A percentile compares a stretch with the other conserved stretches of the same genome.
These are phyloP conservation scores for Trichoderma parareesei DNA, from an alignment of 495 filamentous ascomycete genomes.

Conservation along the genomic window DNA sequence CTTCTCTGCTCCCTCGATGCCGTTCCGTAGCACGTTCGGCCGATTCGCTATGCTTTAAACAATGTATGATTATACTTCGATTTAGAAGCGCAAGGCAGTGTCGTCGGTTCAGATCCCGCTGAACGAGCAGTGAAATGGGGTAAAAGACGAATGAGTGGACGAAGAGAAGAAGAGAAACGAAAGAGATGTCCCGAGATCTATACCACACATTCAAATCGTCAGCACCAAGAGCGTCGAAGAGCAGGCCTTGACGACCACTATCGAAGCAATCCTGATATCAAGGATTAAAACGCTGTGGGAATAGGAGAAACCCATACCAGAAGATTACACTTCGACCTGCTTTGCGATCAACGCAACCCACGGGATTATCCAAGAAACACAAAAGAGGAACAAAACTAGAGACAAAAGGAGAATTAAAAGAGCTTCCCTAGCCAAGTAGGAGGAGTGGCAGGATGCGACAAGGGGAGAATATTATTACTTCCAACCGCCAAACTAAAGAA, in stretches of 20 bases:
- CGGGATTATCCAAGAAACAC: conserved; percentile 11
- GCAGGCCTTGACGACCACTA: neutral
- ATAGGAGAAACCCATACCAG: conserved; percentile 21
- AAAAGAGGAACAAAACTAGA: conserved; percentile 12
- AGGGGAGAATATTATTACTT: neutral
- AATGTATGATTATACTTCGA: neutral
- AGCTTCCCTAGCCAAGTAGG: conserved; percentile 10
- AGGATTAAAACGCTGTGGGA: conserved; percentile 12
- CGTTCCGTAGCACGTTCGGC: neutral
- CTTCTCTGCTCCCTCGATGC: too few relatives aligned
- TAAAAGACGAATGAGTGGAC: conserved; percentile 23
- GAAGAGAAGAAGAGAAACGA: conserved; percentile 6
- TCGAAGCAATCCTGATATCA: neutral
- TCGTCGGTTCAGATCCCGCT: conserved; percentile 50
- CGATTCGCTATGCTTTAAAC: neutral
- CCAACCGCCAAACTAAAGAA: too few relatives aligned
- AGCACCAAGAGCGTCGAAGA: neutral
- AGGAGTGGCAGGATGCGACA: neutral
- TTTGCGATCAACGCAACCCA: conserved; percentile 9
- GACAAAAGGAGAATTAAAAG: neutral
- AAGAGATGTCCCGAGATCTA: neutral
- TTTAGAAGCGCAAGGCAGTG: conserved; percentile 4
- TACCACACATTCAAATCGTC: neutral
- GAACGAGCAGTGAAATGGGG: conserved; percentile 33
- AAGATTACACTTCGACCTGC: neutral